Evolutionary conservation across 2,329 filamentous ascomycete species (phyloP).

Genomic region (Aspergillus pseudoterreus): DNA sequence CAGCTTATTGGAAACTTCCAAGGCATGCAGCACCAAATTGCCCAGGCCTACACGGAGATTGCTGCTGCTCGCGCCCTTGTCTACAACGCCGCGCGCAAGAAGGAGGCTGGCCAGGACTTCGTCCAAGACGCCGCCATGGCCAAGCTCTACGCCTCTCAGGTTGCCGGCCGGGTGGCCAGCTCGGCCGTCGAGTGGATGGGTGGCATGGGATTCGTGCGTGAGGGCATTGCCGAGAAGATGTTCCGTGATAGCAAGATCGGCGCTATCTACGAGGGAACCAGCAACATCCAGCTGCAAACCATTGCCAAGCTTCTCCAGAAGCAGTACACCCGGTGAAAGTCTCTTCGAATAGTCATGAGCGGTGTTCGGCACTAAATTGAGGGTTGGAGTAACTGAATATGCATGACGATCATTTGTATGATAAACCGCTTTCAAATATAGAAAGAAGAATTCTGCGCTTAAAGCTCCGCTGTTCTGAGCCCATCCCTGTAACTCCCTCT

Average conservation of each 20-base stretch:
- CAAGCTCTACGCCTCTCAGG: constrained; percentile 90
- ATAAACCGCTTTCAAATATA: background rate
- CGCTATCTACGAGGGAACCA: constrained; percentile 85
- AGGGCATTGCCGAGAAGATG: constrained; percentile 96
- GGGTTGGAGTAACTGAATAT: background rate
- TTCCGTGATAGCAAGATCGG: constrained; percentile 98
- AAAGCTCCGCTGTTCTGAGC: background rate
- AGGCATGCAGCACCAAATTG: constrained; percentile 98
- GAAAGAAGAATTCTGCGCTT: background rate
- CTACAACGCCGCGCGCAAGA: constrained; percentile 94
- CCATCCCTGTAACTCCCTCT: background rate
- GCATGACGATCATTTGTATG: background rate
- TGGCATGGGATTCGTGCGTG: constrained; percentile 96
- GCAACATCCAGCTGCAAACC: constrained; percentile 66
- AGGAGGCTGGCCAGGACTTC: constrained; percentile 95
- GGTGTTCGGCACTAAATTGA: background rate
- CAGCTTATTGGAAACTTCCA: constrained; percentile 93
- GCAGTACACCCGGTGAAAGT: constrained; percentile 53
- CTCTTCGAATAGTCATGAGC: background rate
- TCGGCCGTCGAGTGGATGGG: constrained; percentile 98
- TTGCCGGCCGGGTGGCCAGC: constrained; percentile 80
- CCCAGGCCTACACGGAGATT: constrained; percentile 93
- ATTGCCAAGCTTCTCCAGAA: constrained; percentile 69
- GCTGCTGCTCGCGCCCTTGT: constrained; percentile 85
- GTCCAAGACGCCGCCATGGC: constrained; percentile 97